These are phyloP conservation scores for Polyplosphaeria fusca DNA, from an alignment of 495 filamentous ascomycete genomes.

Conservation along the genomic window DNA sequence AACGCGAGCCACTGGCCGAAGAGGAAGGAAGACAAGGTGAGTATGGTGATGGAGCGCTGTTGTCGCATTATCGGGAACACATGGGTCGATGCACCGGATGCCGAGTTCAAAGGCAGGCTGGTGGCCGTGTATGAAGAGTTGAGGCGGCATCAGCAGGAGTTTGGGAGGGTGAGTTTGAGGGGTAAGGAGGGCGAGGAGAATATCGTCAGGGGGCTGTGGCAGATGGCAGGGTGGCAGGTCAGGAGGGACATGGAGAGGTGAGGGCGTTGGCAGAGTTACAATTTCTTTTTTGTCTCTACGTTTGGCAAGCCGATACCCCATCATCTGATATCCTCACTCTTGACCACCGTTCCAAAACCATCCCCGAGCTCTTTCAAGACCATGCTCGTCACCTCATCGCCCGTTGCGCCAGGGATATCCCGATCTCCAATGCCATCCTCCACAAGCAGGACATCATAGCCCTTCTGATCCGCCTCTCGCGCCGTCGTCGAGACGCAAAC, in stretches of 20 bases:
- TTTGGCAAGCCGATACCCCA: background rate
- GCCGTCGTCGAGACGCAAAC: conserved; percentile 62
- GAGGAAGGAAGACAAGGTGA: conserved; percentile 5
- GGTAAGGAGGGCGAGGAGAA: conserved; percentile 19
- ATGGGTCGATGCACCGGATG: background rate
- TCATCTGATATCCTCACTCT: conserved; percentile 39
- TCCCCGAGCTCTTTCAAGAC: conserved; percentile 40
- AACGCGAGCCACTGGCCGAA: background rate
- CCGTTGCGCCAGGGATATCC: conserved; percentile 51
- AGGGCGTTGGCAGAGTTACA: background rate
- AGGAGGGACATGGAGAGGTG: background rate
- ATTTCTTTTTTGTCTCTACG: background rate
- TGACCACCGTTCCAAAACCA: conserved; percentile 41
- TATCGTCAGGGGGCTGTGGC: conserved; percentile 13
- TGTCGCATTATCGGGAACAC: background rate
- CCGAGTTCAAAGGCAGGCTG: conserved; percentile 6
- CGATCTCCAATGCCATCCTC: conserved; percentile 59
- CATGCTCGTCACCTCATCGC: conserved; percentile 38
- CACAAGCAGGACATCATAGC: conserved; percentile 57
- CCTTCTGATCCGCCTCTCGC: conserved; percentile 51
- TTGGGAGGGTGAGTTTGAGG: conserved; percentile 8
- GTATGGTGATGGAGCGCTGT: conserved; percentile 8
- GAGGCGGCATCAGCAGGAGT: conserved; percentile 1
- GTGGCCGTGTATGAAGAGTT: conserved; percentile 16
- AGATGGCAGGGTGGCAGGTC: background rate